phyloP scores from a whole-genome alignment of 1,284 basidiomycete genomes.

The Entoloma clypeatum region DNA sequence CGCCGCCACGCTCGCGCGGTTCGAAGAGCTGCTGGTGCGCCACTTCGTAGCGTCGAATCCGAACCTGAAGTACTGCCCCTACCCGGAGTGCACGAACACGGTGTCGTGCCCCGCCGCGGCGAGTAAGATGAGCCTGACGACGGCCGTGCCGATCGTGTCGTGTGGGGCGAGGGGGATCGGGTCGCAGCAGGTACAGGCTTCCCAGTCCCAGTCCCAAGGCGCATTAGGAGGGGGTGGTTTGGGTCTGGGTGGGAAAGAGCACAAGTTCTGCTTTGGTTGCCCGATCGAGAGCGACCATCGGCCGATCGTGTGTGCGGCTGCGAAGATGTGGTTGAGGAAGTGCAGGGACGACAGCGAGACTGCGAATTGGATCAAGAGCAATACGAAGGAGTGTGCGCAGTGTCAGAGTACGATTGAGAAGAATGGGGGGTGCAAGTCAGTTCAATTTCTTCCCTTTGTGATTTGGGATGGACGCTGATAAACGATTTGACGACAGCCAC shows the following conservation, averaged over 20 bases:
- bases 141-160: slow-evolving; percentile 84
- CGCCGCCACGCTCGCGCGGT: slow-evolving; percentile 54
- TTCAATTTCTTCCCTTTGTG: slow-evolving; percentile 23
- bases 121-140: slow-evolving; percentile 69
- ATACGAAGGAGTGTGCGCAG: slow-evolving; percentile 96
- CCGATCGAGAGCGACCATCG: slow-evolving; percentile 83
- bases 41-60: slow-evolving; percentile 88
- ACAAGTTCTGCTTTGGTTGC: slow-evolving; percentile 92
- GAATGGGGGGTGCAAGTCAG: slow-evolving; percentile 99
- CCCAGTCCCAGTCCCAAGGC: slow-evolving; percentile 31
- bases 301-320: slow-evolving; percentile 86
- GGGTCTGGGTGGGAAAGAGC: slow-evolving; percentile 41
- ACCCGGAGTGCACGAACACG: slow-evolving; percentile 81
- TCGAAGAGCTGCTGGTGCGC: slow-evolving; percentile 83
- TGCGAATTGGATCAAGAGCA: slow-evolving; percentile 99
- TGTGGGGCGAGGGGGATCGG: slow-evolving; percentile 61
- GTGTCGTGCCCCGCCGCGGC: slow-evolving; percentile 82
- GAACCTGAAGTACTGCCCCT: slow-evolving; percentile 90
- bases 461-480: slow-evolving; percentile 6
- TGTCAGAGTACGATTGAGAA: slow-evolving; percentile 99
- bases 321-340: slow-evolving; percentile 95
- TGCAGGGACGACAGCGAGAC: slow-evolving; percentile 98
- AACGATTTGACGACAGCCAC: slow-evolving; percentile 52
- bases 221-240: slow-evolving; percentile 21
- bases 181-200: slow-evolving; percentile 19